Conservation (phyloP, 2,329 filamentous ascomycete genomes). For the Hysterium pulicare region DNA sequence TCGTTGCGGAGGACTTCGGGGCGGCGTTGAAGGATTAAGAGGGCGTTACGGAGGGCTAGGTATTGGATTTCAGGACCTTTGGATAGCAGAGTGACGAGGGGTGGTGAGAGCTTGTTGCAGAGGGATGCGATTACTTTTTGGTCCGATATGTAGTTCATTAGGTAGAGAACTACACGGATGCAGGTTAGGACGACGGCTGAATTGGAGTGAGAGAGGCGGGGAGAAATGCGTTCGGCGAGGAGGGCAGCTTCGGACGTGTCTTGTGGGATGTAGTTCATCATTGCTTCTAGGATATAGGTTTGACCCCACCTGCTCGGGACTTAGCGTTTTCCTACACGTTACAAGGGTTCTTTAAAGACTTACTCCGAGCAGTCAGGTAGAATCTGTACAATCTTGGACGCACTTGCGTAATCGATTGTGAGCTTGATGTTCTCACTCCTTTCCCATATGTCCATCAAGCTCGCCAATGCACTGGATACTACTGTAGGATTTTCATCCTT, state of each 20-base stretch:
- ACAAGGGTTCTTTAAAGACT: slow-evolving; percentile 34
- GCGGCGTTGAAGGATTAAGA: slow-evolving; percentile 87
- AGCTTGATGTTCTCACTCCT: slow-evolving; percentile 95
- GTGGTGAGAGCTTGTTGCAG: slow-evolving; percentile 90
- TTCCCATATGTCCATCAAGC: slow-evolving; percentile 97
- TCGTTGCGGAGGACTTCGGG: slow-evolving; percentile 94
- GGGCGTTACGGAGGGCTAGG: slow-evolving; percentile 84
- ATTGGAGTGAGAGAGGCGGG: slow-evolving; percentile 95
- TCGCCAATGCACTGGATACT: slow-evolving; percentile 86
- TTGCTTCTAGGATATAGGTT: slow-evolving; percentile 93
- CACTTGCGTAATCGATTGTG: slow-evolving; percentile 95
- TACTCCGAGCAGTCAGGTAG: slow-evolving; percentile 95
- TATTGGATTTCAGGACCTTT: slow-evolving; percentile 99
- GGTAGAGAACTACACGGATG: slow-evolving; percentile 91
- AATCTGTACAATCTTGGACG: slow-evolving; percentile 97
- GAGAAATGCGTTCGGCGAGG: slow-evolving; percentile 87
- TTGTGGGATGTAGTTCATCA: slow-evolving; percentile 97
- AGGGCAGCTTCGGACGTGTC: slow-evolving; percentile 84
- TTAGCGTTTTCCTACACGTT: slow-evolving; percentile 10
- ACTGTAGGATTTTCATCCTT: slow-evolving; percentile 97
- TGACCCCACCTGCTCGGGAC: slow-evolving; percentile 78
- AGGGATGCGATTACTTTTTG: slow-evolving; percentile 82
- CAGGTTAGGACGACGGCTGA: slow-evolving; percentile 94
- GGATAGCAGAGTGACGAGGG: slow-evolving; percentile 87
- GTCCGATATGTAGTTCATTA: slow-evolving; percentile 98